Base-by-base conservation (phyloP, 2,329 filamentous ascomycete species). In the Penicillium sp. region DNA sequence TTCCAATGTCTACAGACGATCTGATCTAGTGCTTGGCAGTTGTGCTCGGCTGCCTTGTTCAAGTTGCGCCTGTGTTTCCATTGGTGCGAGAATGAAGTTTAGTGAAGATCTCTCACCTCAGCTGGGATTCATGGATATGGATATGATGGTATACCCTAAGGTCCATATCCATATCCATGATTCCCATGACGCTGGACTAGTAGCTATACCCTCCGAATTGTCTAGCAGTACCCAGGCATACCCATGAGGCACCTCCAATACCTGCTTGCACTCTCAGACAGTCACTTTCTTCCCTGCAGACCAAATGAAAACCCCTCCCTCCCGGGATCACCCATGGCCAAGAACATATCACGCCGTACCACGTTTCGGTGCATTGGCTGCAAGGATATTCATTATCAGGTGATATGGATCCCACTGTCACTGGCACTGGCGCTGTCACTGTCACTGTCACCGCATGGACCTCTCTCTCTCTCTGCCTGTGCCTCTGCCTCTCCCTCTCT, bases 331-430 rank as follows among this genome's bases (percentile, higher is more conserved):
- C 51, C 58, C 52, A 59, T 56, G 55, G 31, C 33, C 50, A 44
- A 52, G 55, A 21, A 45, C 60, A 63, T 62, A 62, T 64, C 61
- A 64, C 40, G 46, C 51, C 55, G 61, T 64, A 63, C 58, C 61
- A 64, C 62, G 62, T 64, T 63, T 62, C 61, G 53, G 54, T 63
- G 60, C 59, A 59, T 56, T 51, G 39, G 36, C 51, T 50, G 28
- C 59, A 58, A 58, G 61, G 55, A 60, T 63, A 44, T 43, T 14
- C 5, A 26, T 26, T 28, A 43, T 54, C 48, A 60, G 50, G 55
- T 60, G 52, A 53, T 60, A 44, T 46, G 40, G 21, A 33, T 9
- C 19, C 24, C 19, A 43, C 21, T 44, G 37, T 31, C 44, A 43
- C 13, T 37, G 37, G 3, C n/a, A 16, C 23, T 28, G 23, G 19